These are phyloP conservation scores for Fraxinus cuspidata DNA, from an alignment of 257 asterid species.

Conservation along the genomic window DNA sequence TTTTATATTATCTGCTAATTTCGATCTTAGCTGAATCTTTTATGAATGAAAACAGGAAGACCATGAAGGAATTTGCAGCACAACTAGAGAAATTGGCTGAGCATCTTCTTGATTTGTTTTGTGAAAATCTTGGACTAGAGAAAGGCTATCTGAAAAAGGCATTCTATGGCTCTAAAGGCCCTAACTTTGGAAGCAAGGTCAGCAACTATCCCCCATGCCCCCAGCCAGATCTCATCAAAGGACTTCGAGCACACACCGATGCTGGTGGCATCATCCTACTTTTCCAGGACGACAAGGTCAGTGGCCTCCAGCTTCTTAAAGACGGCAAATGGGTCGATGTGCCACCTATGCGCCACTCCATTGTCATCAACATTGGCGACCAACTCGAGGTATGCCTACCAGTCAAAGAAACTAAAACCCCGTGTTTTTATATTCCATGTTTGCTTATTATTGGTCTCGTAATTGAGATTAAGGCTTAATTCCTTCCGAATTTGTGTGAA, in stretches of 20 bases:
- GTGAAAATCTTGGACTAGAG: constrained; percentile 76
- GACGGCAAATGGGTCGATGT: constrained; percentile 69
- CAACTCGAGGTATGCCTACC: constrained; percentile 57
- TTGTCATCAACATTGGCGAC: constrained; percentile 67
- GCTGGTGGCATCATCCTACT: constrained; percentile 77
- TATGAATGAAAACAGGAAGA: constrained; percentile 39
- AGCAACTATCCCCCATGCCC: constrained; percentile 81
- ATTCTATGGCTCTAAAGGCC: constrained; percentile 66
- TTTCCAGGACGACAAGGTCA: constrained; percentile 76
- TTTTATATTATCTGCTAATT: constrained; percentile 2
- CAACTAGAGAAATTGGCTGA: constrained; percentile 66
- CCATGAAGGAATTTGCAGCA: constrained; percentile 63
- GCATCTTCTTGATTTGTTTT: constrained; percentile 59
- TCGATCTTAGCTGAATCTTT: not conserved
- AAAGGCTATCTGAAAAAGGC: constrained; percentile 66
- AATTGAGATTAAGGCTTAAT: not conserved
- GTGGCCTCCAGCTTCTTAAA: constrained; percentile 76
- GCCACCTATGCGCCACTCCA: constrained; percentile 75
- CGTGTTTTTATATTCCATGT: too few relatives aligned
- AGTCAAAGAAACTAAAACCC: not conserved
- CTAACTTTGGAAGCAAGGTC: constrained; percentile 73
- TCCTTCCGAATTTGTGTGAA: not conserved
- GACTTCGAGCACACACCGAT: constrained; percentile 80
- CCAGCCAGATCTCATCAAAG: constrained; percentile 70
- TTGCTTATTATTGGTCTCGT: too few relatives aligned